Conservation (phyloP, 176 grass and related monocot genomes). For the Paspalum vaginatum region DNA sequence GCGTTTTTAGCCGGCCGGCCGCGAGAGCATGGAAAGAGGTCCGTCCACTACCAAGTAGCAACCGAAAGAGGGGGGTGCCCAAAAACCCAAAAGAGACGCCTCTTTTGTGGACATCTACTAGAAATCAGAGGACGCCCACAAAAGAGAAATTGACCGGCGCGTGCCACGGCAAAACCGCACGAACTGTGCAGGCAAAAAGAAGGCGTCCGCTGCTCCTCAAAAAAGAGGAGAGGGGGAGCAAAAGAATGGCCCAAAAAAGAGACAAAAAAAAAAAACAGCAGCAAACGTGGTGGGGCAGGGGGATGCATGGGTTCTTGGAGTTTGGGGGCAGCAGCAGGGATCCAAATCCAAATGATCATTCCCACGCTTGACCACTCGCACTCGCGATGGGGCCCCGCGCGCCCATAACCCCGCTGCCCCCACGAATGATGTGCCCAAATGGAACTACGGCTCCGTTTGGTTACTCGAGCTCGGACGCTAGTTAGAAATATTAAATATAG, state of each 20-base stretch:
- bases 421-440: conserved; percentile 38
- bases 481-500: too few relatives aligned
- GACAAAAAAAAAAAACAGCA: neutral
- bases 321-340: neutral
- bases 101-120: conserved; percentile 19
- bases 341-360: conserved; percentile 49
- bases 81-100: conserved; percentile 29
- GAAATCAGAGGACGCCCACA: neutral
- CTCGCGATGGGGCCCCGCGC: neutral
- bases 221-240: too few relatives aligned
- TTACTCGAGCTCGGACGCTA: too few relatives aligned
- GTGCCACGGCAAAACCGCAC: conserved; percentile 21
- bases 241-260: conserved; percentile 6
- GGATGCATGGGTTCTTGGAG: neutral
- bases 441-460: too few relatives aligned
- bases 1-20: neutral
- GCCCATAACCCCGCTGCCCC: neutral
- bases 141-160: conserved; percentile 8
- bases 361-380: conserved; percentile 19
- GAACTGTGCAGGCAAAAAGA: conserved; percentile 5
- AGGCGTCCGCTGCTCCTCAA: neutral
- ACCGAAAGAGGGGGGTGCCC: neutral
- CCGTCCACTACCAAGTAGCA: too few relatives aligned
- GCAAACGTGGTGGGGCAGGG: conserved; percentile 10
- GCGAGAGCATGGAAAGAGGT: neutral